A percentile compares a stretch with the other conserved stretches of the same genome.
Conservation (phyloP, 83 land plant species). For the Picea engelmannii region DNA sequence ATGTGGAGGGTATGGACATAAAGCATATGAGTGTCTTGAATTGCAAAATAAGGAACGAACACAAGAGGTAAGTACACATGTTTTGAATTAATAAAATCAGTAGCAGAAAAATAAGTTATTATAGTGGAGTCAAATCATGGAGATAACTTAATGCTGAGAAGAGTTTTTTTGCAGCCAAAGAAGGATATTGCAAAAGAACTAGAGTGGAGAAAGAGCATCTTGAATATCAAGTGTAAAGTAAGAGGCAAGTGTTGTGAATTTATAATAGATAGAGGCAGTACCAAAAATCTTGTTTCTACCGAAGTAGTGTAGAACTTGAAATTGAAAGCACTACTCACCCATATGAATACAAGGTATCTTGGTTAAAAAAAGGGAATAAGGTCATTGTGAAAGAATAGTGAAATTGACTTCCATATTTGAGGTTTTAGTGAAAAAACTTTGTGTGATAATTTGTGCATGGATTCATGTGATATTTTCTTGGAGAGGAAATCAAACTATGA, state of each 20-base stretch:
- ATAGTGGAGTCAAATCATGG: neutral
- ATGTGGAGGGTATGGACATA: too few species aligned
- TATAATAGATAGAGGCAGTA: neutral
- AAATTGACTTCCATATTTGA: neutral
- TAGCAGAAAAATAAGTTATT: too few species aligned
- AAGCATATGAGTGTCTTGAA: too few species aligned
- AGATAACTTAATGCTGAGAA: neutral
- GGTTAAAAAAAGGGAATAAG: neutral
- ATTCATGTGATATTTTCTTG: too few species aligned
- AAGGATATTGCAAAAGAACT: neutral
- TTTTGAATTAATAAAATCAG: too few species aligned
- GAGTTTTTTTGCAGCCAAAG: neutral
- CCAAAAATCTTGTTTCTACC: neutral
- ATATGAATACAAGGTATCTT: neutral
- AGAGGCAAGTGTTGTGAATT: neutral
- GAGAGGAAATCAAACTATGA: too few species aligned
- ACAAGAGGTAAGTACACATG: too few species aligned
- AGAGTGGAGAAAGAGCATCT: neutral
- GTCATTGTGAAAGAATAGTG: neutral
- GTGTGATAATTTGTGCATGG: too few species aligned
- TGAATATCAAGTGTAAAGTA: neutral
- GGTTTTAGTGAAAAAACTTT: too few species aligned
- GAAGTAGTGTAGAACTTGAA: neutral
- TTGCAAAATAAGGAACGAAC: too few species aligned
- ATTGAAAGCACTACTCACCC: neutral